These are phyloP conservation scores for Rhodofomes roseus DNA, from an alignment of 1,284 basidiomycete species.

Conservation along the genomic window DNA sequence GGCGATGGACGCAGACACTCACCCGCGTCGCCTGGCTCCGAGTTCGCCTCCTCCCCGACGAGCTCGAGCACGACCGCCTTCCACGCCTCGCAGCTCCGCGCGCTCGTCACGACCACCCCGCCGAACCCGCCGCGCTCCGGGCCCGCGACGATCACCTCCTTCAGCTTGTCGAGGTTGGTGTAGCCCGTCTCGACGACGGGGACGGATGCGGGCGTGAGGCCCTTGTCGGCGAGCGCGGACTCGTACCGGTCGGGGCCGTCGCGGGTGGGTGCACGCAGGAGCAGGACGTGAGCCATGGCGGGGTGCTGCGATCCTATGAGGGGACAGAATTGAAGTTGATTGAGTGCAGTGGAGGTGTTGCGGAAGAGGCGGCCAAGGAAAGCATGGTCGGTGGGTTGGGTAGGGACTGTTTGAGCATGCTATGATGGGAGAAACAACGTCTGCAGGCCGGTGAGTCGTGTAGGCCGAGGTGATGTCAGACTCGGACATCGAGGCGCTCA, in stretches of 20 bases:
- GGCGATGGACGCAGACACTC: neutral
- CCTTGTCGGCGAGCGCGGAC: slow-evolving; percentile 16
- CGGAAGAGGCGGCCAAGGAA: no score
- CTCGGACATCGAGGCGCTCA: no score
- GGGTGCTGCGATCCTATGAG: no score
- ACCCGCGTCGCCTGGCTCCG: neutral
- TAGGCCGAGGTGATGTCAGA: no score
- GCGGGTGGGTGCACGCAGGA: slow-evolving; percentile 49
- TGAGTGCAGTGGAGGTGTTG: no score
- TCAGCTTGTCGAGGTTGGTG: slow-evolving; percentile 46
- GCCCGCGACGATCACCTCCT: slow-evolving; percentile 36
- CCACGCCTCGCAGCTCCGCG: slow-evolving; percentile 69
- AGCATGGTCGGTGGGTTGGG: no score
- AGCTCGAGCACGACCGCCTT: slow-evolving; percentile 15
- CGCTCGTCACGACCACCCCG: slow-evolving; percentile 73
- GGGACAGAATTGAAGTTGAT: no score
- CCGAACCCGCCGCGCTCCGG: slow-evolving; percentile 32
- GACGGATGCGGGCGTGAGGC: slow-evolving; percentile 51
- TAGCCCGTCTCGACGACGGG: slow-evolving; percentile 64
- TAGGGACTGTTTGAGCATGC: no score
- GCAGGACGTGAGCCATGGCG: slow-evolving; percentile 35
- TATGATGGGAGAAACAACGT: no score
- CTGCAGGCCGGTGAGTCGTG: no score
- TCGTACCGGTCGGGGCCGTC: slow-evolving; percentile 30
- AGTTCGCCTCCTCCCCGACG: neutral